A percentile compares a stretch with the other conserved stretches of the same genome.
Conservation (phyloP, 257 asterid species). For the Lithospermum erythrorhizon region DNA sequence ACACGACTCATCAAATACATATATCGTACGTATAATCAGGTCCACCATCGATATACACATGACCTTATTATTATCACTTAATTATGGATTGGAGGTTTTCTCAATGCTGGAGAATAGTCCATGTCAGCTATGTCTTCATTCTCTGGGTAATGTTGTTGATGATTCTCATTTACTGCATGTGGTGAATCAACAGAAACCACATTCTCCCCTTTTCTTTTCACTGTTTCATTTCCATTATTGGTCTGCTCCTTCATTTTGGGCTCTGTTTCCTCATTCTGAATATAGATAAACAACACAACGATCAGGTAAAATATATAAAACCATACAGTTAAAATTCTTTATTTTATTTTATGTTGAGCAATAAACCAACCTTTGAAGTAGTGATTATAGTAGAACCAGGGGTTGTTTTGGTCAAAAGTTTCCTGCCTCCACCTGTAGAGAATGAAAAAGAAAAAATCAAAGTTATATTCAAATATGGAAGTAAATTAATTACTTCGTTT, state of each 20-base stretch:
- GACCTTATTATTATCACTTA: conserved; percentile 15
- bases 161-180: conserved; percentile 5
- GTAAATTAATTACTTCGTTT: too few relatives aligned
- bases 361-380: conserved; percentile 44
- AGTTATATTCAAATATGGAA: conserved; percentile 1
- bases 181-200: conserved; percentile 17
- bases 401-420: conserved; percentile 30
- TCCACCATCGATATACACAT: too few relatives aligned
- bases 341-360: background rate
- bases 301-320: background rate
- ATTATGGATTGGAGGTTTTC: conserved; percentile 76
- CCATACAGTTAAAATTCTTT: background rate
- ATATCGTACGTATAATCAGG: too few relatives aligned
- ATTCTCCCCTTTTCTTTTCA: conserved; percentile 22
- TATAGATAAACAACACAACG: conserved; percentile 8
- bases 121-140: conserved; percentile 57
- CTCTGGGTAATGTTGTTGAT: conserved; percentile 31
- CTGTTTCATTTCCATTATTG: conserved; percentile 6
- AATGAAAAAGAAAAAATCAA: background rate
- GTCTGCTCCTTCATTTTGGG: conserved; percentile 16
- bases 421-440: conserved; percentile 55
- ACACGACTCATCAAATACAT: too few relatives aligned
- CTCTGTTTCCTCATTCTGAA: conserved; percentile 29
- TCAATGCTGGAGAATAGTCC: conserved; percentile 73
- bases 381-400: conserved; percentile 18